These are phyloP conservation scores for Cordia subcordata DNA, from an alignment of 257 asterid species.

Conservation along the genomic window DNA sequence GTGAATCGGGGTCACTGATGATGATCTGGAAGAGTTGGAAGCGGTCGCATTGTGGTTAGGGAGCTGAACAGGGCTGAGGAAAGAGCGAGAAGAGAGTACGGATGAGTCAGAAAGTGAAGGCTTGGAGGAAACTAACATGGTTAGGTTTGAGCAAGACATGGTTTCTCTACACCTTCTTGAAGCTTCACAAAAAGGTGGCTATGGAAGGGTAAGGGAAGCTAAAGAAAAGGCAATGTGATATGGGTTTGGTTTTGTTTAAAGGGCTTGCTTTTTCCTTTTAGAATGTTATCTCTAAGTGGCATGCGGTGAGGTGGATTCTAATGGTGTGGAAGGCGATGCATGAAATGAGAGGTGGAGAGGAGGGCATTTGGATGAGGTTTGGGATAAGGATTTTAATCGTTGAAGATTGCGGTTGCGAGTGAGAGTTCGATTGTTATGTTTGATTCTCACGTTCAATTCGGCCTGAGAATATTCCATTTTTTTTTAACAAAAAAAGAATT, in stretches of 20 bases:
- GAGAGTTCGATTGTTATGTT: neutral
- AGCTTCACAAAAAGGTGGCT: constrained; percentile 25
- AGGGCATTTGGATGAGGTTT: constrained; percentile 56
- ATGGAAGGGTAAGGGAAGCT: constrained; percentile 24
- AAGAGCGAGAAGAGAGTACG: constrained; percentile 59
- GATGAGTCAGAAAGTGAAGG: constrained; percentile 63
- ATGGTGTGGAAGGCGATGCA: constrained; percentile 23
- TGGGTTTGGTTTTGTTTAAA: constrained; percentile 14
- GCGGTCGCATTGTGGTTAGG: constrained; percentile 35
- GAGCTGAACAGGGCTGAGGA: constrained; percentile 55
- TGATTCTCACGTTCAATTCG: neutral
- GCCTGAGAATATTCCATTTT: too few species aligned
- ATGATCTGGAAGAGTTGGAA: constrained; percentile 35
- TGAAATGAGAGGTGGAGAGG: constrained; percentile 75
- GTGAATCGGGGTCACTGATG: constrained; percentile 52
- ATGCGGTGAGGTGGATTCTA: constrained; percentile 30
- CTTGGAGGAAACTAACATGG: constrained; percentile 75
- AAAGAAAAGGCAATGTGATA: constrained; percentile 20
- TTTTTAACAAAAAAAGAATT: too few species aligned
- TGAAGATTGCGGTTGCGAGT: constrained; percentile 28
- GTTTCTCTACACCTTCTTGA: constrained; percentile 5
- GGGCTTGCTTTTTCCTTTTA: constrained; percentile 9
- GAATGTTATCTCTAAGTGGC: constrained; percentile 26
- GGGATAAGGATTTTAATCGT: constrained; percentile 69
- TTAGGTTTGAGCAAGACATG: constrained; percentile 80